phyloP scores from a whole-genome alignment of 73 alveolate genomes.

The Paramecium pentaurelia region DNA sequence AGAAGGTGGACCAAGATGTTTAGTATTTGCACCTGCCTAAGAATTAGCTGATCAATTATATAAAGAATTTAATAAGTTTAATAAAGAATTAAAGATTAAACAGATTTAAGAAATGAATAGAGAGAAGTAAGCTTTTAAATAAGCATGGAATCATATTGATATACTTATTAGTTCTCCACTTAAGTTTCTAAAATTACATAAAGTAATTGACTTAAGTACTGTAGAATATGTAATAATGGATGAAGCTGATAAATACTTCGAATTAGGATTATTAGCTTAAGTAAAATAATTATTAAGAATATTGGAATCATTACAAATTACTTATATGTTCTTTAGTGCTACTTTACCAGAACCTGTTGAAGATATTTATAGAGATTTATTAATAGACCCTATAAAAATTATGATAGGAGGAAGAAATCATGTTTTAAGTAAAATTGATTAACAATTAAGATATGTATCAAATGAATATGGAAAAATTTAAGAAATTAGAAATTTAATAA shows the following conservation, averaged over 20 bases:
- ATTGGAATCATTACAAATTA: constrained; percentile 46
- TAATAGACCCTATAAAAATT: constrained; percentile 79
- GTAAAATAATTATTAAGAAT: constrained; percentile 64
- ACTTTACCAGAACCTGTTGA: constrained; percentile 91
- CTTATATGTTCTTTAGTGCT: constrained; percentile 87
- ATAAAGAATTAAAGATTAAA: constrained; percentile 42
- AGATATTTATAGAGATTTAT: constrained; percentile 75
- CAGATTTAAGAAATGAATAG: constrained; percentile 38
- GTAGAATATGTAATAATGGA: constrained; percentile 68
- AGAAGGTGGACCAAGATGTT: constrained; percentile 68
- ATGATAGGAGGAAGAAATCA: constrained; percentile 82
- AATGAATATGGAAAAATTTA: constrained; percentile 87
- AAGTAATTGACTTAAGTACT: constrained; percentile 1
- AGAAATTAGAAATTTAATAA: constrained; percentile 45
- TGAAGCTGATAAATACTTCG: constrained; percentile 87
- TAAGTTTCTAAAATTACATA: constrained; percentile 47
- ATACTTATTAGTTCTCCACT: constrained; percentile 66
- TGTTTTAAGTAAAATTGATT: constrained; percentile 70
- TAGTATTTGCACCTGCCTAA: constrained; percentile 76
- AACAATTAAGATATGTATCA: constrained; percentile 81
- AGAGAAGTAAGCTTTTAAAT: constrained; percentile 47
- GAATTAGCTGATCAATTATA: constrained; percentile 75
- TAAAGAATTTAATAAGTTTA: constrained; percentile 59
- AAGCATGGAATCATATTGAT: constrained; percentile 51
- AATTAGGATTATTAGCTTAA: constrained; percentile 64